phyloP scores from a whole-genome alignment of 2,329 filamentous ascomycete genomes.

The Lasiodiplodia citricola region DNA sequence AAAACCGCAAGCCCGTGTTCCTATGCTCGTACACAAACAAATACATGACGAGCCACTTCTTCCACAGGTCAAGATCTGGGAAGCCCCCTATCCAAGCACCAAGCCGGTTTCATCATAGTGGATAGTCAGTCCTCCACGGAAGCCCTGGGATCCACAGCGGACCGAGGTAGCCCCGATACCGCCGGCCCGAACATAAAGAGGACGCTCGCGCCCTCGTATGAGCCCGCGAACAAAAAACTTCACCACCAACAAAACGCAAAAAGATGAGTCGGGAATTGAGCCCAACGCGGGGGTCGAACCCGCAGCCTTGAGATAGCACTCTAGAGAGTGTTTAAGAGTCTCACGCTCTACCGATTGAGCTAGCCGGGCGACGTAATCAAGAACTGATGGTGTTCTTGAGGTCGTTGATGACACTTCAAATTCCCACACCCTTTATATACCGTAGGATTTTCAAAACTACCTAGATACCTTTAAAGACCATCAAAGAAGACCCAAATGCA shows the following conservation, averaged over 20 bases:
- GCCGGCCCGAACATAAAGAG: conserved; percentile 27
- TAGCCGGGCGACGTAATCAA: conserved; percentile 24
- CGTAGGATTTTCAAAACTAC: not conserved
- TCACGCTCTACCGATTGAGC: conserved; percentile 50
- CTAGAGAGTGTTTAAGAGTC: conserved; percentile 39
- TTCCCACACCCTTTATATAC: not conserved
- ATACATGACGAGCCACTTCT: too few relatives aligned
- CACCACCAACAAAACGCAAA: not conserved
- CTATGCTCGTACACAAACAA: too few relatives aligned
- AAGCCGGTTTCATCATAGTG: not conserved
- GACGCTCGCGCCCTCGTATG: not conserved
- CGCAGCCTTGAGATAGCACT: conserved; percentile 27
- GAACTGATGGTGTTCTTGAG: not conserved
- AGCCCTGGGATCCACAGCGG: not conserved
- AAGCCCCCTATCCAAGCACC: not conserved
- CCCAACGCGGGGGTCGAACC: conserved; percentile 28
- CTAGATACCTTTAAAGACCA: not conserved
- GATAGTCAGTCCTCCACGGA: not conserved
- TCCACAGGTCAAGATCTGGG: too few relatives aligned
- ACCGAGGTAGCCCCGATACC: conserved; percentile 16
- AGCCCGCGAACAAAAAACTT: not conserved
- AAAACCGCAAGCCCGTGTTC: too few relatives aligned
- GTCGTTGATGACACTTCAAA: not conserved
- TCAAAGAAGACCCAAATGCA: not conserved
- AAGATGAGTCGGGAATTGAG: conserved; percentile 20